Base-by-base conservation (phyloP, 805 yeast species). In the Gaillardinia entomophila region DNA sequence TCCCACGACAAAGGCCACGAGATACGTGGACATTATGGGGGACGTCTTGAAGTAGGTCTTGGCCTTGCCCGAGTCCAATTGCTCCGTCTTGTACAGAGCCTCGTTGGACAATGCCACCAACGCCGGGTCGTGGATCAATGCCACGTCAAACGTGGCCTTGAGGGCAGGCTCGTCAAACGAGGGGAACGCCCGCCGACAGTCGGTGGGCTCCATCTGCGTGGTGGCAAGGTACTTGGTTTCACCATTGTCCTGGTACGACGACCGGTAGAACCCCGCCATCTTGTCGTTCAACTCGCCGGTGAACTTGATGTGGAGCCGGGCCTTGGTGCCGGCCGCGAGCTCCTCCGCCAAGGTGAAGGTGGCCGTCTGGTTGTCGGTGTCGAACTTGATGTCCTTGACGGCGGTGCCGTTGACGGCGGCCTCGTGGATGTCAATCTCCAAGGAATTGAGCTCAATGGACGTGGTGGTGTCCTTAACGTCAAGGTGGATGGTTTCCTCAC, bases 131-230 rank as follows among this genome's bases (percentile, higher is more conserved):
- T 82, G 73, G 37, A 81, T 66, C 52, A 84, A 66, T 24, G 78
- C 62, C 37, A 84, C 66, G 35, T 77, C 80, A 49, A 80, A 84
- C 31, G 77, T 67, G 16, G 92, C 86, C 62, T 84, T 84, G 38
- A 81, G 69, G 35, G 83, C 76, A 15, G 95, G 94, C 55, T 83
- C 92, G 57, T 84, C 95, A 48, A 79, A 82, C 51, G 83, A 82
- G 22, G 95, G 95, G 70, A 84, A 84, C 7, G 92, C 92, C 48
- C 87, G 73, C 48, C 95, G 77, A 46, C 90, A 85, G 52, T 84
- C 92, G 14, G 90, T 81, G 16, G 94, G 79, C 62, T 84, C 94
- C 76, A 84, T 79, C 60, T 84, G 95, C 28, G 94, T 82, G 28
- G 89, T 79, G 27, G 87, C 85, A 71, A 83, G 68, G 55, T 80